These are phyloP conservation scores for Suhomyces coccinellae DNA, from an alignment of 1,139 yeast genomes.

Conservation along the genomic window DNA sequence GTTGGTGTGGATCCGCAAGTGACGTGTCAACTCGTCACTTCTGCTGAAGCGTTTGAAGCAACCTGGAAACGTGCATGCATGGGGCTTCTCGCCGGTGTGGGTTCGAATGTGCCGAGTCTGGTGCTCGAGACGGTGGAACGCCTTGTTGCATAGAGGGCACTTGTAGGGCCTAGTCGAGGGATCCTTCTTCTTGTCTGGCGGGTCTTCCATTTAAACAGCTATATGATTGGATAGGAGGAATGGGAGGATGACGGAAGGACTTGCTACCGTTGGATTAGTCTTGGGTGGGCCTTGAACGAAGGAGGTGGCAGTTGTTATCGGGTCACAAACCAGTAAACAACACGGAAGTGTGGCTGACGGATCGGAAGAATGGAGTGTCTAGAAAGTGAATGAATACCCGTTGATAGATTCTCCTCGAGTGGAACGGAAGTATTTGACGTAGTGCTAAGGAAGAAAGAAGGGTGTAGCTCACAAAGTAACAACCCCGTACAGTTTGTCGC, in stretches of 20 bases:
- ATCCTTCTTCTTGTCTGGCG: slow-evolving; percentile 19
- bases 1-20: slow-evolving; percentile 62
- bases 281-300: neutral
- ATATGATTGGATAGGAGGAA: neutral
- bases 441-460: neutral
- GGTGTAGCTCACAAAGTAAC: slow-evolving; percentile 1
- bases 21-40: slow-evolving; percentile 69
- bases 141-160: slow-evolving; percentile 61
- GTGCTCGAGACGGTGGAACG: slow-evolving; percentile 65
- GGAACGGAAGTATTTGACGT: neutral
- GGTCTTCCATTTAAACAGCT: slow-evolving; percentile 3
- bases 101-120: slow-evolving; percentile 72
- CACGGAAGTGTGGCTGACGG: neutral
- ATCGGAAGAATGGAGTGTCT: neutral
- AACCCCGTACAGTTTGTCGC: slow-evolving; percentile 9
- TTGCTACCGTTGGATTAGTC: neutral
- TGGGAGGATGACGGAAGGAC: neutral
- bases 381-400: neutral
- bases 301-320: neutral
- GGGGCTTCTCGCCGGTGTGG: slow-evolving; percentile 76
- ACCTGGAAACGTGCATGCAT: slow-evolving; percentile 66
- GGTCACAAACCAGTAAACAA: neutral
- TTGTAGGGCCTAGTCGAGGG: slow-evolving; percentile 47
- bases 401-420: neutral
- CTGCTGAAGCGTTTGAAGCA: slow-evolving; percentile 68